These are phyloP conservation scores for Globisporangium perplexum DNA, from an alignment of 352 stramenopile genomes.

Conservation along the genomic window DNA sequence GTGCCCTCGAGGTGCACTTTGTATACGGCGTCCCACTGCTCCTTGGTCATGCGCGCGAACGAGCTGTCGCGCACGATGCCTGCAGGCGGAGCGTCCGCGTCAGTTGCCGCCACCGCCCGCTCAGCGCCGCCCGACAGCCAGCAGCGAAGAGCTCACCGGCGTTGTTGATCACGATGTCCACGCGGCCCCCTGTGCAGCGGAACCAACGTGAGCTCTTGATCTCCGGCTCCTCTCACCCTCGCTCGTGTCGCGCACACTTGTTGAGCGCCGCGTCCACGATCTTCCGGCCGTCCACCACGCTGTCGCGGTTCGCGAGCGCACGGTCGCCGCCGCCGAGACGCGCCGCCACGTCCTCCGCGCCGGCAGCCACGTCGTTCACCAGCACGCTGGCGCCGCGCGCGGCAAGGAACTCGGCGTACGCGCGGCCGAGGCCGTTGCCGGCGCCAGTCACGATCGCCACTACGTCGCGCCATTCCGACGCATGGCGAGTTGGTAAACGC, in stretches of 20 bases:
- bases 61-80: slow-evolving; percentile 85
- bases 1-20: slow-evolving; percentile 82
- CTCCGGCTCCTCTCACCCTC: too few species aligned
- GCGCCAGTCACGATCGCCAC: slow-evolving; percentile 84
- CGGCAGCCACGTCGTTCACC: slow-evolving; percentile 75
- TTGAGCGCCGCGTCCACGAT: slow-evolving; percentile 82
- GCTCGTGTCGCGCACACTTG: slow-evolving; percentile 47
- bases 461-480: too few species aligned
- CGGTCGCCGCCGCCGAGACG: slow-evolving; percentile 46
- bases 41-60: slow-evolving; percentile 81
- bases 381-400: slow-evolving; percentile 65
- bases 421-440: slow-evolving; percentile 75
- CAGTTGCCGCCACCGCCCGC: too few species aligned
- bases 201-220: not conserved
- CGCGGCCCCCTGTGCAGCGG: slow-evolving; percentile 42
- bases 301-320: slow-evolving; percentile 72
- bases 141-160: slow-evolving; percentile 32
- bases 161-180: slow-evolving; percentile 94
- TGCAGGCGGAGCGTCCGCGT: slow-evolving; percentile 1
- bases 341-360: slow-evolving; percentile 57
- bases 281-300: slow-evolving; percentile 58
- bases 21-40: slow-evolving; percentile 82
- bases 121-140: too few species aligned
- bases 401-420: slow-evolving; percentile 75
- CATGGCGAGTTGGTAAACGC: too few species aligned